These are phyloP conservation scores for Oehlia diaphana DNA, from an alignment of 192 early-diverging fungal genomes.

Conservation along the genomic window DNA sequence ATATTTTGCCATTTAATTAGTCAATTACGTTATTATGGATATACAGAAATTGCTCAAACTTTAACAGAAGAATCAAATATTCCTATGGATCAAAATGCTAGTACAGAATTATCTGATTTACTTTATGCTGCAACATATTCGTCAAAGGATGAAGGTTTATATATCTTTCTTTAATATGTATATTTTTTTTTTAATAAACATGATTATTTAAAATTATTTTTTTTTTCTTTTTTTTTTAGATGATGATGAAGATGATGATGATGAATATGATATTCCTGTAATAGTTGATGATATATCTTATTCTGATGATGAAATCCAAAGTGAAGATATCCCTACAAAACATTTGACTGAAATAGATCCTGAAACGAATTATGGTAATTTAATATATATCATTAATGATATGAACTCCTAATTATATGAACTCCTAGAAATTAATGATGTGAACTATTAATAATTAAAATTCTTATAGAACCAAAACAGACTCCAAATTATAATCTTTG, in stretches of 20 bases:
- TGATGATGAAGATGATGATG: slow-evolving; percentile 39
- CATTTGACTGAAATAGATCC: slow-evolving; percentile 35
- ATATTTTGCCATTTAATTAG: slow-evolving; percentile 20
- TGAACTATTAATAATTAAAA: neutral
- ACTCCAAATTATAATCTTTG: slow-evolving; percentile 62
- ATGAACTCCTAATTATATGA: neutral
- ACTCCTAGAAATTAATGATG: neutral
- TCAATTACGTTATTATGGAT: slow-evolving; percentile 47
- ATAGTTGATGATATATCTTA: slow-evolving; percentile 30
- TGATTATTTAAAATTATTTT: slow-evolving; percentile 27
- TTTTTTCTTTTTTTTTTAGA: neutral
- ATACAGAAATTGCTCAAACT: slow-evolving; percentile 52
- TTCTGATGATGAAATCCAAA: slow-evolving; percentile 29
- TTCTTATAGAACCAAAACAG: slow-evolving; percentile 33
- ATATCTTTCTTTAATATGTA: neutral
- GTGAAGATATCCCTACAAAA: slow-evolving; percentile 29
- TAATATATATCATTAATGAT: too few relatives aligned
- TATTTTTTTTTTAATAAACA: neutral
- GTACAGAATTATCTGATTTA: slow-evolving; percentile 60
- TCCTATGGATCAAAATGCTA: slow-evolving; percentile 59
- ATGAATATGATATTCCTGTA: slow-evolving; percentile 34
- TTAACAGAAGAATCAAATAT: slow-evolving; percentile 68
- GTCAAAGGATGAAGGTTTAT: slow-evolving; percentile 58
- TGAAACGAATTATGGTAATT: slow-evolving; percentile 26
- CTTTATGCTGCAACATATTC: slow-evolving; percentile 59